phyloP scores from a whole-genome alignment of 768 basidiomycete species.

The Scleroderma citrinum region DNA sequence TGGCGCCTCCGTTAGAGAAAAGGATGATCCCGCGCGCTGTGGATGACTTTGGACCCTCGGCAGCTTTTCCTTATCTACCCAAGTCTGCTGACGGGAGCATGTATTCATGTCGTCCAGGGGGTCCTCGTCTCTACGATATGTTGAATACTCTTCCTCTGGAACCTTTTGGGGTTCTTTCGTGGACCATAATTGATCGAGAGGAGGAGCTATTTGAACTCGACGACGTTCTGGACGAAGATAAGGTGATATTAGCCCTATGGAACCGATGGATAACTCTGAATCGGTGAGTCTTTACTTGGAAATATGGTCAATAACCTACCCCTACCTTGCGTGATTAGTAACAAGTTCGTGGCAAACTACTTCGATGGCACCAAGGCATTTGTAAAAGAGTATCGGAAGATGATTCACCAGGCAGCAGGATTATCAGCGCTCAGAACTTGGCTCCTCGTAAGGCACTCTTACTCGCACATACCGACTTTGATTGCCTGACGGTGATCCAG shows the following conservation, averaged over 20 bases:
- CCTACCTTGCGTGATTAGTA: slow-evolving; percentile 29
- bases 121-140: slow-evolving; percentile 60
- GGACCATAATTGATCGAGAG: slow-evolving; percentile 66
- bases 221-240: slow-evolving; percentile 67
- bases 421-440: slow-evolving; percentile 57
- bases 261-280: slow-evolving; percentile 65
- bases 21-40: not conserved
- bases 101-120: slow-evolving; percentile 63
- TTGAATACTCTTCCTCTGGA: slow-evolving; percentile 54
- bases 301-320: not conserved
- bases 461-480: slow-evolving; percentile 1
- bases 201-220: slow-evolving; percentile 72
- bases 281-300: slow-evolving; percentile 32
- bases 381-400: slow-evolving; percentile 53
- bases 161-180: slow-evolving; percentile 58
- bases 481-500: slow-evolving; percentile 26
- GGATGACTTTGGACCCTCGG: slow-evolving; percentile 47
- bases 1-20: slow-evolving; percentile 1
- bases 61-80: slow-evolving; percentile 44
- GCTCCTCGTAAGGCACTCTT: slow-evolving; percentile 42
- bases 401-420: slow-evolving; percentile 67
- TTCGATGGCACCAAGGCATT: slow-evolving; percentile 48
- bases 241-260: slow-evolving; percentile 77
- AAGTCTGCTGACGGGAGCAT: slow-evolving; percentile 42
- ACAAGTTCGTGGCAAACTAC: slow-evolving; percentile 51